A percentile compares a stretch with the other conserved stretches of the same genome.
phyloP scores from a whole-genome alignment of 352 stramenopile species.

The Phytophthora kernoviae region DNA sequence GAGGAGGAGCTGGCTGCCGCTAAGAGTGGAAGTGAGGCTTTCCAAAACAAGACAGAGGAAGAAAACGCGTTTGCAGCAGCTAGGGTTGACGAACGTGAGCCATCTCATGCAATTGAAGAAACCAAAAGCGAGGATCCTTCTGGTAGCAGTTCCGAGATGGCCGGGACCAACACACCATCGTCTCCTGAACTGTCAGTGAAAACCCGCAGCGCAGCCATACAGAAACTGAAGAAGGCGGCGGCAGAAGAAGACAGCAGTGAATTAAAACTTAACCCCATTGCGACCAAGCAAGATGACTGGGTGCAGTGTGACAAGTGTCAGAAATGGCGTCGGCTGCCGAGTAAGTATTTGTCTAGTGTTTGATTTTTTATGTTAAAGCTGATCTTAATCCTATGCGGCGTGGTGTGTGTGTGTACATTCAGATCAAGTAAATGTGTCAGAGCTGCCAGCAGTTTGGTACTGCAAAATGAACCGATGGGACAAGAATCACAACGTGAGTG shows the following conservation, averaged over 20 bases:
- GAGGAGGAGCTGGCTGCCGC: constrained; percentile 38
- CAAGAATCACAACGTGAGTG: constrained; percentile 73
- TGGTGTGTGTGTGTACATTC: neutral
- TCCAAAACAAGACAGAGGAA: neutral
- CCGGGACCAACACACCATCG: constrained; percentile 1
- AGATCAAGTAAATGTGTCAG: constrained; percentile 82
- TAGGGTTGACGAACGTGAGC: constrained; percentile 1
- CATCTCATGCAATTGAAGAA: constrained; percentile 2
- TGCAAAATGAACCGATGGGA: constrained; percentile 90
- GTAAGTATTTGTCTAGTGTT: constrained; percentile 30
- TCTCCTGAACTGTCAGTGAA: constrained; percentile 52
- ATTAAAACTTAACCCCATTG: constrained; percentile 48
- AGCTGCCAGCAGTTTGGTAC: constrained; percentile 78
- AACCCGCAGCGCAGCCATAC: constrained; percentile 53
- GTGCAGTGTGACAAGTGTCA: constrained; percentile 88
- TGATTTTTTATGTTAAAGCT: neutral
- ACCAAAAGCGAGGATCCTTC: constrained; percentile 18
- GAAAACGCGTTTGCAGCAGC: neutral
- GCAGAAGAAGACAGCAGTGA: constrained; percentile 47
- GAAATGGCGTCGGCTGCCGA: constrained; percentile 83
- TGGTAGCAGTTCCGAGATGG: constrained; percentile 21
- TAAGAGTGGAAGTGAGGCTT: constrained; percentile 4
- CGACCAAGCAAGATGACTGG: constrained; percentile 85
- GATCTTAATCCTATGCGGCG: neutral
- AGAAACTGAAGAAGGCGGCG: constrained; percentile 55